Evolutionary conservation across 2,329 filamentous ascomycete species (phyloP).

Genomic region (Aspergillus udagawae): DNA sequence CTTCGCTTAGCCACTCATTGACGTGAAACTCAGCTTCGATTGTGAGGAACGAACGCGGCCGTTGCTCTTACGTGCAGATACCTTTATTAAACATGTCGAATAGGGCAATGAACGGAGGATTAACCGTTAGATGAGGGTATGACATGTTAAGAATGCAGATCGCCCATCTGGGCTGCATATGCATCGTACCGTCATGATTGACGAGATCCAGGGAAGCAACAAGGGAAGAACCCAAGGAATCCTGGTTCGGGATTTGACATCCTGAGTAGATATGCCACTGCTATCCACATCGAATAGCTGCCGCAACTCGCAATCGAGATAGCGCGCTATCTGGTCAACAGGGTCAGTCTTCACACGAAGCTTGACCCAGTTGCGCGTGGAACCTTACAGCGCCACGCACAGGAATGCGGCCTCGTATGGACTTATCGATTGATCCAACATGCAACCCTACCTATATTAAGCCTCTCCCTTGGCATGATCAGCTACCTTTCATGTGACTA

Average conservation of each 20-base stretch:
- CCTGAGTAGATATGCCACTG: background rate
- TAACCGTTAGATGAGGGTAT: background rate
- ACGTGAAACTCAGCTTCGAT: background rate
- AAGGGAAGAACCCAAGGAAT: background rate
- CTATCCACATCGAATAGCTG: background rate
- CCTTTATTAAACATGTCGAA: background rate
- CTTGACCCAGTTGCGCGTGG: background rate
- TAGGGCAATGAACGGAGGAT: background rate
- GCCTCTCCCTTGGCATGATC: background rate
- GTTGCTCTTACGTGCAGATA: background rate
- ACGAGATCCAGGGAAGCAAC: background rate
- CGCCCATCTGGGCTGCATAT: background rate
- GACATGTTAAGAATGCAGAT: background rate
- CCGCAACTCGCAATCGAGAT: background rate
- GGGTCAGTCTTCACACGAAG: background rate
- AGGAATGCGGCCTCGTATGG: background rate
- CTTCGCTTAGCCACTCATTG: background rate
- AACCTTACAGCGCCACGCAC: background rate
- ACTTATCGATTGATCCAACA: background rate
- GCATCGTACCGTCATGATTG: background rate
- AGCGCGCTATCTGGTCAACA: background rate
- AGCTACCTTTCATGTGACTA: background rate
- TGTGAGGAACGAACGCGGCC: background rate
- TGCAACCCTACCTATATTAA: background rate
- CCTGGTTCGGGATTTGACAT: background rate